Base-by-base conservation (phyloP, 805 yeast species). In the Wickerhamomyces canadensis region DNA sequence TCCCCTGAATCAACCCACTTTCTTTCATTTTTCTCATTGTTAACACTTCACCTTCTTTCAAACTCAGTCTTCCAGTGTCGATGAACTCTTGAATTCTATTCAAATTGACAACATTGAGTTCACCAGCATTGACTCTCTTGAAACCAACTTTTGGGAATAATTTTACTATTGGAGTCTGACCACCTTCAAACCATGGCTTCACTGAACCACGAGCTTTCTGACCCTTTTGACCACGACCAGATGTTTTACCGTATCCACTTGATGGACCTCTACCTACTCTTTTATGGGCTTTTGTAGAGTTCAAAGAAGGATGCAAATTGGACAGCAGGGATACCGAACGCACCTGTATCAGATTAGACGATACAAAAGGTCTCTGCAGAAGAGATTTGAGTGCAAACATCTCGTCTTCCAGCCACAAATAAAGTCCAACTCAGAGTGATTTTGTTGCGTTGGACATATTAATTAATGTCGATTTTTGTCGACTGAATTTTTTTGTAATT, bases 191-290 rank as follows among this genome's bases (percentile, higher is more conserved):
- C 91, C 95, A 86, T 41, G 83, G 76, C 39, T 88, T 91, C 22
- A 91, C 91, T 29, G 80, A 76, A 27, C 91, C 84, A 64, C 98
- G 78, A 10, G 98, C 96, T 66, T 91, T 91, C 61, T 91, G 98
- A 77, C 98, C 98, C 67, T 93, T 93, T 55, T 86, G 95, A 70
- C 98, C 98, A 61, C 98, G 75, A 34, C 96, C 95, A 6, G 97
- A 78, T 4, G 98, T 93, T 63, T 91, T 89, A 67, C 98, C 98
- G 48, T 75, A 70, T 16, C 88, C 87, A 26, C 94, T 82, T 29
- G 94, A 88, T 18, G 96, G 95, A 66, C 98, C 98, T 68, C 98
- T 80, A 63, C 98, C 98, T 11, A 91, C 70, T 61, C 96, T 74
- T 55, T 80, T 84, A 54, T 70, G 72, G 14, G 68, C 60, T 35